Evolutionary conservation across 228 moss, liverwort and hornwort species (phyloP).

Genomic region (Sphagnum magellanicum): DNA sequence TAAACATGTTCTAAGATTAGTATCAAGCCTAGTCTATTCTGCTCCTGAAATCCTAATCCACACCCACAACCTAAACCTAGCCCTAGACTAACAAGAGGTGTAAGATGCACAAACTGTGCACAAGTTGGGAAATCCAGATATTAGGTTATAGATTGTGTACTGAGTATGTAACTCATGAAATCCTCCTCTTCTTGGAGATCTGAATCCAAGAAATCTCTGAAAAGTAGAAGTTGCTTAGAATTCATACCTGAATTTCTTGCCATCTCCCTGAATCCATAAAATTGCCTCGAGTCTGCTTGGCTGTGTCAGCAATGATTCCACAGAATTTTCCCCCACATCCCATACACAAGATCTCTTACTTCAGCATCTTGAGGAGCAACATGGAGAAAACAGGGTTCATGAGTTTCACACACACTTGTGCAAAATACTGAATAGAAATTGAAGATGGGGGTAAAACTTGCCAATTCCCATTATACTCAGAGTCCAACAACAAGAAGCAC

Average conservation of each 20-base stretch:
- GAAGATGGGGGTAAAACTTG: not conserved
- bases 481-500: not conserved
- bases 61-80: too few relatives aligned
- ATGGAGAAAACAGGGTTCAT: not conserved
- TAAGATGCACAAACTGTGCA: too few relatives aligned
- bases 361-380: not conserved
- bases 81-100: too few relatives aligned
- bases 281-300: conserved; percentile 54
- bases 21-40: too few relatives aligned
- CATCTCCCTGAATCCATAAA: conserved; percentile 57
- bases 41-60: too few relatives aligned
- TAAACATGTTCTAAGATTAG: too few relatives aligned
- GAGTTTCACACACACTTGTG: not conserved
- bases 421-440: not conserved
- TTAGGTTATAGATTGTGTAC: too few relatives aligned
- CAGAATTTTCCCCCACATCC: not conserved
- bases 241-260: conserved; percentile 63
- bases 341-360: not conserved
- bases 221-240: too few relatives aligned
- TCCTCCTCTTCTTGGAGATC: too few relatives aligned
- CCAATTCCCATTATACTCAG: not conserved
- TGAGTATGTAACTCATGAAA: too few relatives aligned
- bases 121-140: too few relatives aligned
- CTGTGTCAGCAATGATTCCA: conserved; percentile 72
- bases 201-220: too few relatives aligned